Percentiles rank a stretch among this genome's conserved stretches.
These are phyloP conservation scores for Solanum piurae DNA, from an alignment of 257 asterid species.

Conservation along the genomic window DNA sequence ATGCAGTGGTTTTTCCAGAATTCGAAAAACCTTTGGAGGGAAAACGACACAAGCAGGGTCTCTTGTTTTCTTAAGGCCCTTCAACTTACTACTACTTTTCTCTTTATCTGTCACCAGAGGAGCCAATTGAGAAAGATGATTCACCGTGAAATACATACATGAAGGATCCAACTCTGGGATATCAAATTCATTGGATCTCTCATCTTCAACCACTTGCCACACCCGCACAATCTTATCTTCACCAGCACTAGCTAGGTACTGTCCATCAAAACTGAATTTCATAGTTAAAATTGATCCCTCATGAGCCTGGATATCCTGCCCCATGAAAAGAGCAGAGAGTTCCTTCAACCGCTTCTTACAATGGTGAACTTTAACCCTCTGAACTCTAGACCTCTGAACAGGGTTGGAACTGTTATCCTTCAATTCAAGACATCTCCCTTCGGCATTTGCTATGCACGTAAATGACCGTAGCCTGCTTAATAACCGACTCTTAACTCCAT, in stretches of 20 bases:
- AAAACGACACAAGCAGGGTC: slow-evolving; percentile 78
- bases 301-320: slow-evolving; percentile 78
- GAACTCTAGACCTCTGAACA: slow-evolving; percentile 21
- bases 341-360: slow-evolving; percentile 49
- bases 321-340: slow-evolving; percentile 68
- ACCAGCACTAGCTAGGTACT: slow-evolving; percentile 76
- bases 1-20: slow-evolving; percentile 67
- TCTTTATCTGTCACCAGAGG: slow-evolving; percentile 52
- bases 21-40: slow-evolving; percentile 70
- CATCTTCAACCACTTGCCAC: slow-evolving; percentile 90
- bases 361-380: slow-evolving; percentile 55
- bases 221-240: slow-evolving; percentile 64
- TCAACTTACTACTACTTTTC: slow-evolving; percentile 23
- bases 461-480: slow-evolving; percentile 46
- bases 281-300: slow-evolving; percentile 69
- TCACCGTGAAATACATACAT: slow-evolving; percentile 69
- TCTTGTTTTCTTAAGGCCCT: slow-evolving; percentile 31
- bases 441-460: slow-evolving; percentile 26
- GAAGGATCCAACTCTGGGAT: slow-evolving; percentile 70
- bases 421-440: slow-evolving; percentile 16
- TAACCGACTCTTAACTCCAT: slow-evolving; percentile 37
- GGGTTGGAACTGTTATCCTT: slow-evolving; percentile 2
- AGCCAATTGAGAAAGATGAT: slow-evolving; percentile 54
- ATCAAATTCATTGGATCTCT: slow-evolving; percentile 43
- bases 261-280: slow-evolving; percentile 85